Conservation (phyloP, 1,139 yeast species). For the Saccharomyces hybrid region DNA sequence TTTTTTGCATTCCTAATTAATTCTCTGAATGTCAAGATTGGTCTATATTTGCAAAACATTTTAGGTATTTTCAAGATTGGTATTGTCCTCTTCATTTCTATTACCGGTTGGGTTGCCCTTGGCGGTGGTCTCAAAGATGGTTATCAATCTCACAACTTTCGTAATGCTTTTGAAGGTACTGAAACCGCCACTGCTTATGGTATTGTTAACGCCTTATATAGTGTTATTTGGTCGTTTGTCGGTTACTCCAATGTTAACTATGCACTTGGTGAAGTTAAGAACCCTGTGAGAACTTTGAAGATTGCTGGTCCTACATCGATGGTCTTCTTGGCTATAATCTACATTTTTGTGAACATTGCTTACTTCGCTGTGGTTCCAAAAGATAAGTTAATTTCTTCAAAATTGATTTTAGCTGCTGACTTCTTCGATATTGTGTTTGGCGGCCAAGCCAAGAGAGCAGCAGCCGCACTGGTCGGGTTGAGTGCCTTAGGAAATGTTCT, state of each 20-base stretch:
- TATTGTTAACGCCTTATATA: conserved; percentile 67
- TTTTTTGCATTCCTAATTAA: conserved; percentile 66
- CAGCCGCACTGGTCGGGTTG: conserved; percentile 67
- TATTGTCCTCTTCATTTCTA: conserved; percentile 58
- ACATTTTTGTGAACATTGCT: conserved; percentile 62
- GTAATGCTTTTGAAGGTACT: conserved; percentile 51
- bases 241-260: conserved; percentile 75
- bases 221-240: conserved; percentile 74
- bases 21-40: conserved; percentile 53
- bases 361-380: conserved; percentile 73
- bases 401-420: conserved; percentile 65
- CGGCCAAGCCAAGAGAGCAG: conserved; percentile 51
- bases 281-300: conserved; percentile 61
- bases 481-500: conserved; percentile 74
- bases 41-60: conserved; percentile 59
- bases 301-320: conserved; percentile 70
- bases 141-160: conserved; percentile 52
- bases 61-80: conserved; percentile 67
- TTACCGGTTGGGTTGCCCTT: conserved; percentile 78
- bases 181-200: conserved; percentile 63
- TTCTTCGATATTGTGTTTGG: conserved; percentile 74
- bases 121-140: conserved; percentile 58
- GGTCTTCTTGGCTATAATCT: conserved; percentile 49
- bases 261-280: conserved; percentile 69
- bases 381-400: conserved; percentile 51